These are phyloP conservation scores for Coniella lustricola DNA, from an alignment of 2,329 filamentous ascomycete species.

Conservation along the genomic window DNA sequence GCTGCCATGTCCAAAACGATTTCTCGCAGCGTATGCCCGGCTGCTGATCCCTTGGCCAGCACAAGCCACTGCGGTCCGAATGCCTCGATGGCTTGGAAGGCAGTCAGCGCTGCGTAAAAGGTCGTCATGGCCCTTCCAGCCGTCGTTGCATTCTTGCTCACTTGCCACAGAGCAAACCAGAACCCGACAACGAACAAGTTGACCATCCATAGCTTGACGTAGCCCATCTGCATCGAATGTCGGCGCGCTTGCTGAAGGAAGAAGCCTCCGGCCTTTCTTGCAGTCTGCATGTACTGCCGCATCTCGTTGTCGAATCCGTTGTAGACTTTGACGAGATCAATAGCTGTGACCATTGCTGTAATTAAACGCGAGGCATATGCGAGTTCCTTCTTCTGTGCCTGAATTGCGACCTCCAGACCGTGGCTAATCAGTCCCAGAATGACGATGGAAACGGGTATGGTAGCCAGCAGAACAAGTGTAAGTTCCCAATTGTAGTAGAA, in stretches of 20 bases:
- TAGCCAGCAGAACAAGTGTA: conserved; percentile 69
- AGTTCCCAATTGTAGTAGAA: conserved; percentile 79
- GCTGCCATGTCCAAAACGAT: conserved; percentile 31
- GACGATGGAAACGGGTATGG: conserved; percentile 59
- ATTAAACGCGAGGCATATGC: conserved; percentile 64
- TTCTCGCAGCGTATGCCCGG: conserved; percentile 55
- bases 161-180: conserved; percentile 73
- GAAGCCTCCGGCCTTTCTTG: conserved; percentile 50
- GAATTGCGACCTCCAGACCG: conserved; percentile 58
- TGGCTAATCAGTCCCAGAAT: conserved; percentile 54
- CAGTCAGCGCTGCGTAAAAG: conserved; percentile 75
- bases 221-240: conserved; percentile 65
- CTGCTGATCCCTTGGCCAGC: conserved; percentile 71
- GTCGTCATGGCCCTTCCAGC: conserved; percentile 70
- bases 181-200: conserved; percentile 83
- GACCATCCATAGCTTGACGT: conserved; percentile 67
- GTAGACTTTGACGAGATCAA: conserved; percentile 82
- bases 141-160: conserved; percentile 48
- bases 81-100: conserved; percentile 66
- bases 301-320: conserved; percentile 68
- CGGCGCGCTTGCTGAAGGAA: conserved; percentile 64
- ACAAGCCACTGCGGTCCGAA: conserved; percentile 71
- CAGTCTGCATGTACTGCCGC: conserved; percentile 53
- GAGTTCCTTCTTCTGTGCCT: conserved; percentile 60
- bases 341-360: conserved; percentile 61